These are phyloP conservation scores for Exsudoporus frostii DNA, from an alignment of 768 basidiomycete genomes.

Conservation along the genomic window DNA sequence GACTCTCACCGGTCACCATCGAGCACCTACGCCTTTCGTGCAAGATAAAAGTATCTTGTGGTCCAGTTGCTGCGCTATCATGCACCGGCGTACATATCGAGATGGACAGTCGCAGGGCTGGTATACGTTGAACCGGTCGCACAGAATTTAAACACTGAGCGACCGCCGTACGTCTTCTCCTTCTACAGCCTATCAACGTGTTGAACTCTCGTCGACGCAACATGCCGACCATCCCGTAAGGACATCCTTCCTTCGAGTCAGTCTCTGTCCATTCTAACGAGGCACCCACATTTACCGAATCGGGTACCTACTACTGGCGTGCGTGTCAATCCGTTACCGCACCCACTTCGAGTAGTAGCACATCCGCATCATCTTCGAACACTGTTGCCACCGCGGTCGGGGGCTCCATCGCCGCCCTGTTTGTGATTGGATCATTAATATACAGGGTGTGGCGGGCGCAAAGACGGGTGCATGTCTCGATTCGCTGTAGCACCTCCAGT, in stretches of 20 bases:
- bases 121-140: too few relatives aligned
- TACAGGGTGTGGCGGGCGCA: too few relatives aligned
- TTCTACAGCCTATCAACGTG: background rate
- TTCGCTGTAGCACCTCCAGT: background rate
- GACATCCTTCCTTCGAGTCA: background rate
- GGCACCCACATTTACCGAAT: background rate
- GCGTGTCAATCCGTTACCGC: background rate
- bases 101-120: background rate
- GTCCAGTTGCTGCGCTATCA: background rate
- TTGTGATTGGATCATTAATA: fast-evolving
- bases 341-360: background rate
- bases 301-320: background rate
- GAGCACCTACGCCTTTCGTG: background rate
- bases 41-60: background rate
- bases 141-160: background rate
- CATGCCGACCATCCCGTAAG: background rate
- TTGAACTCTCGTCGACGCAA: background rate
- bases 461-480: background rate
- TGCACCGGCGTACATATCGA: background rate
- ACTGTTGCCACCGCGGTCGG: too few relatives aligned
- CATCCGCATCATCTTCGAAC: background rate
- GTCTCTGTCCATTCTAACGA: background rate
- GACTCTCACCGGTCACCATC: too few relatives aligned
- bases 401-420: too few relatives aligned
- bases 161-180: too few relatives aligned